Conservation (phyloP, 257 asterid genomes). For the Eucommia ulmoides region DNA sequence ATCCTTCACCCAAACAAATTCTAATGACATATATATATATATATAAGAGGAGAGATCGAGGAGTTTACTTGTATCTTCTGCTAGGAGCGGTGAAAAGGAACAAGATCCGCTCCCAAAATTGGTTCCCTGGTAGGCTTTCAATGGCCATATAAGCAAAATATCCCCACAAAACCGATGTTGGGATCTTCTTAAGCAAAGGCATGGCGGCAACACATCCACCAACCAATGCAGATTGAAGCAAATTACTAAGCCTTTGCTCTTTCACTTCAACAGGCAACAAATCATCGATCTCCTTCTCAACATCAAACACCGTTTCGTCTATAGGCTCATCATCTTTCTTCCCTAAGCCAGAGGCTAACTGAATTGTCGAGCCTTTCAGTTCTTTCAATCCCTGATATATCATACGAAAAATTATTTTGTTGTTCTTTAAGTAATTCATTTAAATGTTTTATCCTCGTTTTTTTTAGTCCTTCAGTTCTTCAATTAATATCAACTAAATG, state of each 20-base stretch:
- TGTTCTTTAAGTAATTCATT: too few relatives aligned
- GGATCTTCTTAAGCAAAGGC: constrained; percentile 16
- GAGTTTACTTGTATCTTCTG: constrained; percentile 16
- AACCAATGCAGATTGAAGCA: constrained; percentile 16
- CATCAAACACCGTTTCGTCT: constrained; percentile 12
- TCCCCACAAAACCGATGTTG: constrained; percentile 16
- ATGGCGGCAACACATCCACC: constrained; percentile 21
- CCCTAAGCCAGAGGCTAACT: constrained; percentile 8
- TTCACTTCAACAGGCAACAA: constrained; percentile 18
- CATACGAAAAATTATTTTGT: too few relatives aligned
- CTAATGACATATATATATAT: not conserved
- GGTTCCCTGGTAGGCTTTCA: constrained; percentile 18
- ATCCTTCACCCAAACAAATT: too few relatives aligned
- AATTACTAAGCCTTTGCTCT: constrained; percentile 17
- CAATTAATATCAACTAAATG: too few relatives aligned
- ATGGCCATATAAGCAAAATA: constrained; percentile 17
- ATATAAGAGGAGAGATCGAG: not conserved
- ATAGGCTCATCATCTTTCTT: constrained; percentile 9
- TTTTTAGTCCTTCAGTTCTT: too few relatives aligned
- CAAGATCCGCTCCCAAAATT: constrained; percentile 14
- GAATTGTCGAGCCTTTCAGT: constrained; percentile 12
- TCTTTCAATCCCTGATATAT: constrained; percentile 12
- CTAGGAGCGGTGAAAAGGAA: constrained; percentile 15
- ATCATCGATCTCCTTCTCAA: constrained; percentile 17
- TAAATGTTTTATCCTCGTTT: too few relatives aligned